phyloP scores from a whole-genome alignment of 139 green algal species.

The Coelastrella sp. region DNA sequence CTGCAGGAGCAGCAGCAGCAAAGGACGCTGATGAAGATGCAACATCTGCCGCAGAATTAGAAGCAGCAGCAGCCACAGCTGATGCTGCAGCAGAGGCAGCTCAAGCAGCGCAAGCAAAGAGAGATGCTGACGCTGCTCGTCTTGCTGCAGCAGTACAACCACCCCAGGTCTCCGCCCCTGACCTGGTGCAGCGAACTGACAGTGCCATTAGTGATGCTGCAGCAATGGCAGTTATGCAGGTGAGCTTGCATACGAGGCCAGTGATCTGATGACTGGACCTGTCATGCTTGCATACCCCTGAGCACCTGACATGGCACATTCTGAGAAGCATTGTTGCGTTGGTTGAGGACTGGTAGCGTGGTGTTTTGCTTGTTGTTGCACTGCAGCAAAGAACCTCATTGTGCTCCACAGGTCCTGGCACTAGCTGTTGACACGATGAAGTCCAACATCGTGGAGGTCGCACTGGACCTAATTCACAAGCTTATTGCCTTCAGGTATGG shows the following conservation, averaged over 20 bases:
- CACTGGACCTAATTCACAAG: conserved; percentile 92
- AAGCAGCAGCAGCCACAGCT: conserved; percentile 4
- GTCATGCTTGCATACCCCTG: too few species aligned
- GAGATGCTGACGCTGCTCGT: conserved; percentile 40
- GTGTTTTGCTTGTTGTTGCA: background rate
- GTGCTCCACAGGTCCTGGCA: conserved; percentile 57
- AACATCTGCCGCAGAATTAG: background rate
- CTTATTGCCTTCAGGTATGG: conserved; percentile 84
- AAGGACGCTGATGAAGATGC: background rate
- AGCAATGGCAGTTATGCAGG: conserved; percentile 38
- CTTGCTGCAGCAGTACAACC: conserved; percentile 28
- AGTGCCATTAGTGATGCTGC: conserved; percentile 46
- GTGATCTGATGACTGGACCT: too few species aligned
- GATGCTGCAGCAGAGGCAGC: conserved; percentile 16
- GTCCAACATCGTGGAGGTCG: conserved; percentile 81
- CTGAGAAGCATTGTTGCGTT: too few species aligned
- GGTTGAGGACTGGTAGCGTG: background rate
- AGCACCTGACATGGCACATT: too few species aligned
- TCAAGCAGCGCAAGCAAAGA: conserved; percentile 27
- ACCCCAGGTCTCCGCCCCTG: background rate
- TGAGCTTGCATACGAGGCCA: too few species aligned
- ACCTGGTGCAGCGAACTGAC: conserved; percentile 9
- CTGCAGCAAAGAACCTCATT: background rate
- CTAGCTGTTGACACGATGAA: conserved; percentile 79
- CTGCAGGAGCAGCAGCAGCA: background rate